phyloP scores from a whole-genome alignment of 768 basidiomycete genomes.

The Candolleomyces efflorescens region DNA sequence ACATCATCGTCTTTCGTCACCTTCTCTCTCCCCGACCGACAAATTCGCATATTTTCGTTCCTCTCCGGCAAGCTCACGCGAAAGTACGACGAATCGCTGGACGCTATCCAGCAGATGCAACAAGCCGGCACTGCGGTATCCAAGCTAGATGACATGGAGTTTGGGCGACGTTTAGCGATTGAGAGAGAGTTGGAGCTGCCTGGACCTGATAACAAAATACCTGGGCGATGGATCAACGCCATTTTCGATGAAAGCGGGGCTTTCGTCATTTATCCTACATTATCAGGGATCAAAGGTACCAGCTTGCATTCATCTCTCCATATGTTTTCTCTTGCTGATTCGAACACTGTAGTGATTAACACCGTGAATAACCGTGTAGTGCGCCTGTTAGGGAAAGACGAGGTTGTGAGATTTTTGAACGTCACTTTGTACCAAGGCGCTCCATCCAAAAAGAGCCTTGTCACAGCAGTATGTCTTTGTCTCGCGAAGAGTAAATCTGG shows the following conservation, averaged over 20 bases:
- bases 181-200: conserved; percentile 89
- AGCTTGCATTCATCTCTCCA: background rate
- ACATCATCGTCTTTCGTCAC: conserved; percentile 87
- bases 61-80: conserved; percentile 84
- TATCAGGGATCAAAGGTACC: conserved; percentile 92
- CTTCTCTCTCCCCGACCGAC: conserved; percentile 90
- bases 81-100: conserved; percentile 92
- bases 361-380: conserved; percentile 90
- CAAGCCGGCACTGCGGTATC: conserved; percentile 93
- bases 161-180: conserved; percentile 89
- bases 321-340: background rate
- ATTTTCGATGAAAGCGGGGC: conserved; percentile 99
- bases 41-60: conserved; percentile 92
- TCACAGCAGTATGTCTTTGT: conserved; percentile 62
- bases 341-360: conserved; percentile 69
- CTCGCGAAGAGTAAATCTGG: background rate
- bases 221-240: conserved; percentile 80
- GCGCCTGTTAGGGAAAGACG: conserved; percentile 88
- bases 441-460: conserved; percentile 77
- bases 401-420: conserved; percentile 87
- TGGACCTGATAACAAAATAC: conserved; percentile 65
- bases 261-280: conserved; percentile 88
- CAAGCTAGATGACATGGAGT: conserved; percentile 98
- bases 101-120: conserved; percentile 97
- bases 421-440: conserved; percentile 90